Evolutionary conservation across 148 eudicot species (phyloP).

Genomic region (Fagopyrum tataricum): DNA sequence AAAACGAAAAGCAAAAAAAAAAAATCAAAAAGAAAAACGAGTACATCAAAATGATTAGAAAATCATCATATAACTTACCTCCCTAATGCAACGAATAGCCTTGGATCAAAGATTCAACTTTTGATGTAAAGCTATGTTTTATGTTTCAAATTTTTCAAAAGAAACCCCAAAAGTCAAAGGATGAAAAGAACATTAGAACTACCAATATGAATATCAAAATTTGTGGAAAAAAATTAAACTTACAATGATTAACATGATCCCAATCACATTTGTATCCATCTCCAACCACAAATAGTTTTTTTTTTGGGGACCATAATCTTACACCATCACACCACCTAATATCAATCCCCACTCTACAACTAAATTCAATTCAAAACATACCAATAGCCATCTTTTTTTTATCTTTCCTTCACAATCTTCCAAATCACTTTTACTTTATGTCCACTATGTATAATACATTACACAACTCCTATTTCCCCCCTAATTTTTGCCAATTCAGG

Average conservation of each 20-base stretch:
- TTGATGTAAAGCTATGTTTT: neutral
- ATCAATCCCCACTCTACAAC: conserved; percentile 5
- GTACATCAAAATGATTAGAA: no score
- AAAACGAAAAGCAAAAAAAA: no score
- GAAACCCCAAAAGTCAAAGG: neutral
- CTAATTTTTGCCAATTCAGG: no score
- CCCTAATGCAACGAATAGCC: no score
- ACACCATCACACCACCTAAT: conserved; percentile 9
- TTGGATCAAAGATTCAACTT: no score
- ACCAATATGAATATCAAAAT: neutral
- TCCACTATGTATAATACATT: neutral
- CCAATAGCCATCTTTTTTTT: neutral
- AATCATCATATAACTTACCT: no score
- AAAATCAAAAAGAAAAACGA: no score
- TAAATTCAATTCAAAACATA: neutral
- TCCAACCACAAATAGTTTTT: neutral
- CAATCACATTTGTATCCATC: conserved; percentile 7
- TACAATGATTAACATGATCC: neutral
- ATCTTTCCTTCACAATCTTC: neutral
- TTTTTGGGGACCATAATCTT: conserved; percentile 1
- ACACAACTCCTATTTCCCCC: no score
- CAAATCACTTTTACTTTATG: neutral
- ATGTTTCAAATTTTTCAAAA: neutral
- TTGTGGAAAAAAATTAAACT: neutral
- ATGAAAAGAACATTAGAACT: neutral